Conservation (phyloP, 768 basidiomycete genomes). For the Filobasidium wieringae region DNA sequence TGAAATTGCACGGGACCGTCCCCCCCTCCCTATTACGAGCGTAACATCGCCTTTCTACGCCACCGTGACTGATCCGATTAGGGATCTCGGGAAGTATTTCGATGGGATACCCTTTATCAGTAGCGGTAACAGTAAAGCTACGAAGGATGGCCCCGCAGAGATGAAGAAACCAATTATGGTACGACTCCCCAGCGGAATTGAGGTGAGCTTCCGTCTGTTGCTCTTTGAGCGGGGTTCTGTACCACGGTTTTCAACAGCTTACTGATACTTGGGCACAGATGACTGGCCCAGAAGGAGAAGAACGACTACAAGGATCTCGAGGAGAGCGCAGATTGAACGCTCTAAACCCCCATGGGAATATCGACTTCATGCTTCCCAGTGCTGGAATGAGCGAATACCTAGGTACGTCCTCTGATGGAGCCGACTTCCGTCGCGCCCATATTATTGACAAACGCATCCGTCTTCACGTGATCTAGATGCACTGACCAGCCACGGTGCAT, state of each 20-base stretch:
- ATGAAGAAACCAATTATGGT: constrained; percentile 30
- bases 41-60: constrained; percentile 36
- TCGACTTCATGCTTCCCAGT: constrained; percentile 42
- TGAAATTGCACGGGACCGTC: constrained; percentile 22
- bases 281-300: constrained; percentile 34
- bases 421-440: not conserved
- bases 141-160: not conserved
- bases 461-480: constrained; percentile 20
- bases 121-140: constrained; percentile 18
- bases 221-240: too few relatives aligned
- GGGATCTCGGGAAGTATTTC: constrained; percentile 8
- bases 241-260: not conserved
- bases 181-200: constrained; percentile 37
- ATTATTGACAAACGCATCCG: not conserved
- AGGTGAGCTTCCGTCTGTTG: constrained; percentile 22
- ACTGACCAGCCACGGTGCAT: constrained; percentile 39
- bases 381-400: constrained; percentile 42
- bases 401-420: constrained; percentile 23
- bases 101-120: constrained; percentile 16
- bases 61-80: constrained; percentile 36
- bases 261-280: constrained; percentile 17
- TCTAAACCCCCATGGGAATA: constrained; percentile 43
- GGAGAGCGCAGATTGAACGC: constrained; percentile 42
- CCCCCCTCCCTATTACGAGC: constrained; percentile 33
- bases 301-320: constrained; percentile 32